A percentile compares a stretch with the other conserved stretches of the same genome.
Conservation (phyloP, 371 early-diverging fungal genomes). For the Nematocida sp. region DNA sequence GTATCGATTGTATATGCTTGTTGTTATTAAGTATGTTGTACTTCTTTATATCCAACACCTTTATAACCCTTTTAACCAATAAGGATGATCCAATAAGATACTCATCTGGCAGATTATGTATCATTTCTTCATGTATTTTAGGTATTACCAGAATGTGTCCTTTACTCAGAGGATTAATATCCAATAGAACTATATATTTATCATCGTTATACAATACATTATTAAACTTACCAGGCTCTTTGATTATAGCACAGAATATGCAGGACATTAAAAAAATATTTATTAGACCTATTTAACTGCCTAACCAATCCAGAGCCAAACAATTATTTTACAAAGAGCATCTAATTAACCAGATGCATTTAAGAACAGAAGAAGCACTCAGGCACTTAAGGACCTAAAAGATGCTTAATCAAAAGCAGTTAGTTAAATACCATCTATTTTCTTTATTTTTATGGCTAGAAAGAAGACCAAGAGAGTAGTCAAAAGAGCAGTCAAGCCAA, state of each 20-base stretch:
- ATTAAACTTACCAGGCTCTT: slow-evolving; percentile 22
- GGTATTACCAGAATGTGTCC: slow-evolving; percentile 64
- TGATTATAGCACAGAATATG: slow-evolving; percentile 58
- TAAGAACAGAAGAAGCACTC: too few relatives aligned
- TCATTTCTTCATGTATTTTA: slow-evolving; percentile 51
- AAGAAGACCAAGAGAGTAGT: slow-evolving; percentile 20
- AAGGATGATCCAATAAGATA: slow-evolving; percentile 33
- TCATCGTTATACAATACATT: slow-evolving; percentile 54
- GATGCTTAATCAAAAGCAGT: too few relatives aligned
- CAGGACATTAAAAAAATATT: slow-evolving; percentile 46
- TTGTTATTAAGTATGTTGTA: slow-evolving; percentile 65
- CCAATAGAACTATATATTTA: slow-evolving; percentile 51
- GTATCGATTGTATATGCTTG: slow-evolving; percentile 56
- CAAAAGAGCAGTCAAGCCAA: not conserved
- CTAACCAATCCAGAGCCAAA: not conserved
- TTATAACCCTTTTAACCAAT: slow-evolving; percentile 46
- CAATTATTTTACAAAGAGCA: too few relatives aligned
- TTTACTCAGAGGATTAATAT: slow-evolving; percentile 57
- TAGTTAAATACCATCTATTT: too few relatives aligned
- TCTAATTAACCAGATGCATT: too few relatives aligned
- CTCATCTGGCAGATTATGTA: slow-evolving; percentile 48
- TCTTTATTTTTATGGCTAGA: slow-evolving; percentile 43
- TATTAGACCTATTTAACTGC: not conserved
- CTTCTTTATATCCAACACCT: slow-evolving; percentile 37
- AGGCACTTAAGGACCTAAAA: too few relatives aligned